phyloP scores from a whole-genome alignment of 2,329 filamentous ascomycete species.

The Fusarium sp. region DNA sequence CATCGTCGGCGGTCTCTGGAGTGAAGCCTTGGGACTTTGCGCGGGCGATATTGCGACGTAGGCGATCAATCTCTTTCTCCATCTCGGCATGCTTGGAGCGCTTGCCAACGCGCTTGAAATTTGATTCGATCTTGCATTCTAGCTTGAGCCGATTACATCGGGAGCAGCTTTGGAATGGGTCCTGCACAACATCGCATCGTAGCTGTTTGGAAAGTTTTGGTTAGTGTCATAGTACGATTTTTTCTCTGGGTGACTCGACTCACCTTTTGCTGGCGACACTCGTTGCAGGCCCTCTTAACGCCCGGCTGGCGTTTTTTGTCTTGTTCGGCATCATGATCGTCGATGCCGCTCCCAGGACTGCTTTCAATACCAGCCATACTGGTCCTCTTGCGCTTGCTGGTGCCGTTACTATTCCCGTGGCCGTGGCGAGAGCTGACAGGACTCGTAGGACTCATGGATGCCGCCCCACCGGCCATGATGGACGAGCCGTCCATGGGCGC shows the following conservation, averaged over 20 bases:
- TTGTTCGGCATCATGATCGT: conserved; percentile 70
- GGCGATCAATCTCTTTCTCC: conserved; percentile 83
- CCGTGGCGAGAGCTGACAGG: conserved; percentile 66
- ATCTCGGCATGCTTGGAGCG: conserved; percentile 87
- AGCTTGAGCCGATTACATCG: conserved; percentile 85
- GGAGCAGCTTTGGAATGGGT: conserved; percentile 83
- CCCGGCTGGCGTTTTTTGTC: conserved; percentile 77
- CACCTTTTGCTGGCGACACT: conserved; percentile 89
- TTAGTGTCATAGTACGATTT: conserved; percentile 21
- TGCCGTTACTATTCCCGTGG: conserved; percentile 58
- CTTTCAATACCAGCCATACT: conserved; percentile 69
- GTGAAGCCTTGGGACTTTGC: conserved; percentile 72
- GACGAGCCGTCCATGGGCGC: conserved; percentile 64
- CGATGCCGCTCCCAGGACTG: conserved; percentile 69
- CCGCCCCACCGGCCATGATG: conserved; percentile 62
- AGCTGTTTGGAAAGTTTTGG: conserved; percentile 64
- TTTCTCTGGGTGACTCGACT: conserved; percentile 52
- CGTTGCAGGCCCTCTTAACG: conserved; percentile 86
- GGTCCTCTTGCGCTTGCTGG: conserved; percentile 72
- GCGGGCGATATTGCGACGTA: conserved; percentile 73
- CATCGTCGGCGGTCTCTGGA: conserved; percentile 69
- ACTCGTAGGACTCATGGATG: conserved; percentile 69
- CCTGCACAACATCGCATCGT: conserved; percentile 87
- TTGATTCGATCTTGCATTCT: conserved; percentile 88
- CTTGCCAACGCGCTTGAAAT: conserved; percentile 89